Conservation (phyloP, 768 basidiomycete genomes). For the Clitopilus passeckerianus region DNA sequence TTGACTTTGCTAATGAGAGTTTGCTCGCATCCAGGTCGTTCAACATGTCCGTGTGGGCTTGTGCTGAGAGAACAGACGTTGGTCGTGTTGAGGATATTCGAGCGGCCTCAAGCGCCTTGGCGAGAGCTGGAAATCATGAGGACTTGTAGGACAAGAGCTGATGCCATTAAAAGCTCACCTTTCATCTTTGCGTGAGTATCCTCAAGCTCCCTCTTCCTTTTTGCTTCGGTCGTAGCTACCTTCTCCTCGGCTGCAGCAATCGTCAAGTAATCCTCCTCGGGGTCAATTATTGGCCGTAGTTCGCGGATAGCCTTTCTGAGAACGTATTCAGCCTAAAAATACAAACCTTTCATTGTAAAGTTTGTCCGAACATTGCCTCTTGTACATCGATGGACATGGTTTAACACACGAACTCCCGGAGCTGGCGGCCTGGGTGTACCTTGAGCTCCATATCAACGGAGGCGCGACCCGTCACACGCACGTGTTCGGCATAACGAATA, state of each 20-base stretch:
- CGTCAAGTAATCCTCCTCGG: constrained; percentile 73
- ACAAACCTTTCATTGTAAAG: too few species aligned
- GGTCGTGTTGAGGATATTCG: constrained; percentile 69
- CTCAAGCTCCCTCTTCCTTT: constrained; percentile 63
- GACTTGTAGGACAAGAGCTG: neutral
- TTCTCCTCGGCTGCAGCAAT: constrained; percentile 72
- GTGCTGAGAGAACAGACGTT: constrained; percentile 59
- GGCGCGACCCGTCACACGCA: neutral
- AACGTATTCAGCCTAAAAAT: neutral
- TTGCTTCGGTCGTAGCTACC: constrained; percentile 51
- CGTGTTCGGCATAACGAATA: neutral
- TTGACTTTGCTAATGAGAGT: constrained; percentile 66
- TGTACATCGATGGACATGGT: constrained; percentile 36
- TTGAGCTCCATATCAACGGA: neutral
- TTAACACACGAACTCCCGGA: neutral
- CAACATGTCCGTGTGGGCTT: constrained; percentile 52
- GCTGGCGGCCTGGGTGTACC: neutral
- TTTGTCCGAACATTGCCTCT: constrained; percentile 37
- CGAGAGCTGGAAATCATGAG: constrained; percentile 42
- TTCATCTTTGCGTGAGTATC: constrained; percentile 62
- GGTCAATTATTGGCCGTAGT: constrained; percentile 70
- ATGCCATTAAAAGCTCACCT: constrained; percentile 33
- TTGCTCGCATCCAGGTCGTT: constrained; percentile 63
- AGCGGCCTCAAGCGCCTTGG: constrained; percentile 62
- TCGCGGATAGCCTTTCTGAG: constrained; percentile 61